phyloP scores from a whole-genome alignment of 2,329 filamentous ascomycete genomes.

The Cercospora zeae-maydis region DNA sequence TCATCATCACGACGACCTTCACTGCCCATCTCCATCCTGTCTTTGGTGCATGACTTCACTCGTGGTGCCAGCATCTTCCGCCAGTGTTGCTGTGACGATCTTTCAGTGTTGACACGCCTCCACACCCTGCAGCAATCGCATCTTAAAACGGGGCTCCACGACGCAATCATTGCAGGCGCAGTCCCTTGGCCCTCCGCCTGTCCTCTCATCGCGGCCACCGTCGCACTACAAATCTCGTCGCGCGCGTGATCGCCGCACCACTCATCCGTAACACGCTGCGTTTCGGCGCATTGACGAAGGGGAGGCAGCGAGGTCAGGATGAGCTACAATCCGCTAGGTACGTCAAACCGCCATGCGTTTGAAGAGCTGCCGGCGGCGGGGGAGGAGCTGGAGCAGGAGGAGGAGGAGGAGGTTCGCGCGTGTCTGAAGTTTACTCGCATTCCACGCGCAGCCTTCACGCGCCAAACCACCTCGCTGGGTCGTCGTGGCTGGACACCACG shows the following conservation, averaged over 20 bases:
- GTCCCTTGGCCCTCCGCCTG: neutral
- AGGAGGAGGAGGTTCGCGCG: neutral
- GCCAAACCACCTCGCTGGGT: neutral
- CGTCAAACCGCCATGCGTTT: constrained; percentile 14
- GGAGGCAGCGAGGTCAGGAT: constrained; percentile 15
- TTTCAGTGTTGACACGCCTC: constrained; percentile 1
- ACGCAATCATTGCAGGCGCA: constrained; percentile 19
- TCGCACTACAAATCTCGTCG: neutral
- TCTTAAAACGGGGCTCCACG: constrained; percentile 6
- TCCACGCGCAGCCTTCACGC: constrained; percentile 16
- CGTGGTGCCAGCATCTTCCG: neutral
- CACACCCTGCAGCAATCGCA: neutral
- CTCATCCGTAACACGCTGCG: constrained; percentile 6
- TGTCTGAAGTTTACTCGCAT: constrained; percentile 16
- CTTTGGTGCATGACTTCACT: neutral
- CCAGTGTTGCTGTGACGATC: constrained; percentile 10
- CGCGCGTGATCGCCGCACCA: constrained; percentile 1
- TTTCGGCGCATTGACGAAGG: constrained; percentile 3
- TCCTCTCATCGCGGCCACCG: neutral
- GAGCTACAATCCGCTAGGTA: constrained; percentile 29
- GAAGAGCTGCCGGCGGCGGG: constrained; percentile 8
- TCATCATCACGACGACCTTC: neutral
- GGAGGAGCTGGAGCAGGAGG: too few species aligned
- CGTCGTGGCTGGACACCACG: neutral
- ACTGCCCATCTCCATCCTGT: neutral